Conservation (phyloP, 345 rosid species). For the Arabidopsis arenosa region DNA sequence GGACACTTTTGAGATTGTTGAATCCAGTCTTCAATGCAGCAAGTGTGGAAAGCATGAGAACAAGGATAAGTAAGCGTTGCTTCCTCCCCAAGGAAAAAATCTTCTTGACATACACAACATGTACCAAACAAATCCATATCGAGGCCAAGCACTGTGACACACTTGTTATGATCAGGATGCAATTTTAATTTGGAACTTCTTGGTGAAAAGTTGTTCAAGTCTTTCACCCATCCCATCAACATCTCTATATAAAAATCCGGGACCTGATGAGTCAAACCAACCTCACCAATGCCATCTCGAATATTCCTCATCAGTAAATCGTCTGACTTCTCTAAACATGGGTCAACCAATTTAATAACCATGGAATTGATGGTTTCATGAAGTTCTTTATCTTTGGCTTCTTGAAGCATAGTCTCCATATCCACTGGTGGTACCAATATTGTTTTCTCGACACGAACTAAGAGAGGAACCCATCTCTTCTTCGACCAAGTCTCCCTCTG, state of each 20-base stretch:
- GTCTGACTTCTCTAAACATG: background rate
- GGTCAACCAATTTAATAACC: background rate
- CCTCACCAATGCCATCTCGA: no score
- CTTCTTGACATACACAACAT: background rate
- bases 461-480: background rate
- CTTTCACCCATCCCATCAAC: background rate
- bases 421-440: background rate
- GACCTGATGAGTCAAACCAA: no score
- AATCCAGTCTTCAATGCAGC: no score
- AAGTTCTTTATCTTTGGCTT: background rate
- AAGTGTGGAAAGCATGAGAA: background rate
- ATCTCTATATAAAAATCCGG: no score
- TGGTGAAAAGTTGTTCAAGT: background rate
- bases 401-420: background rate
- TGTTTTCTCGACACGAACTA: background rate
- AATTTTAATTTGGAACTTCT: background rate
- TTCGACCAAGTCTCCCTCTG: background rate
- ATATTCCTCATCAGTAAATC: background rate
- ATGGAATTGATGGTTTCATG: background rate
- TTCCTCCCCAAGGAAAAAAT: background rate
- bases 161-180: background rate
- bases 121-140: background rate
- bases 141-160: background rate
- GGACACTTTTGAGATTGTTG: no score
- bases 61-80: background rate